Base-by-base conservation (phyloP, 2,329 filamentous ascomycete genomes). In the Beauveria scarabaeidicola region DNA sequence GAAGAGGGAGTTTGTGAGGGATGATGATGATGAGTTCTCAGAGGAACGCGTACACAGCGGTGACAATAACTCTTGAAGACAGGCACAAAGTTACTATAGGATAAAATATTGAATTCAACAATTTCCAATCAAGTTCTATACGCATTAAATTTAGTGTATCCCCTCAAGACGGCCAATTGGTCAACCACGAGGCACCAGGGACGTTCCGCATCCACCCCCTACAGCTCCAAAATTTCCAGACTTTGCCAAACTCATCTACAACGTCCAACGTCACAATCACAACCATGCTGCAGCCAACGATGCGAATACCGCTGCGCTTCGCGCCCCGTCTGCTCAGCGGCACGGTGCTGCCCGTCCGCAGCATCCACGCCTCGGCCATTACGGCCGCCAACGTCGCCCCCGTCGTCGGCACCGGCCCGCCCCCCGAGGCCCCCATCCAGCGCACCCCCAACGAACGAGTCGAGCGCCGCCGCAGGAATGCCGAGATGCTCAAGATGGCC, bases 391-490 rank as follows among this genome's bases (percentile, higher is more conserved):
- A 77, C 63, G 79, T 82, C 61, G 75, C 75, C 29, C 77, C 82
- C 47, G 73, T 83, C 63, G 76, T 81, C 63, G 80, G 80, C 62
- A 76, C 80, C 38, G 83, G 84, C 1, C 84, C 84, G 58, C 84
- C 84, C 7, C 84, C 84, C 3, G 74, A 77, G 60, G 74, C 83
- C 1, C 84, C 84, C 1, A 66, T 72, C 25, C 78, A 58, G 82
- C 11, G 67, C 73, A 60, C 52, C 9, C 44, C 19, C 19, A 72
- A 76, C 59, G 69, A 74, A 62, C 73, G 82, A 43, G 69, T 83
- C 50, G 77, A 78, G 63, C 74, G 82, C 55, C 75, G 81, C 59
- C 74, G 73, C 67, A 77, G 73, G 62, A 82, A 86, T 67, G 82
- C 80, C 32, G 79, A 81, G 66, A 69, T 84, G 64, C 74, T 84